These are phyloP conservation scores for Magnaporthiopsis rhizophila DNA, from an alignment of 2,329 filamentous ascomycete species.

Conservation along the genomic window DNA sequence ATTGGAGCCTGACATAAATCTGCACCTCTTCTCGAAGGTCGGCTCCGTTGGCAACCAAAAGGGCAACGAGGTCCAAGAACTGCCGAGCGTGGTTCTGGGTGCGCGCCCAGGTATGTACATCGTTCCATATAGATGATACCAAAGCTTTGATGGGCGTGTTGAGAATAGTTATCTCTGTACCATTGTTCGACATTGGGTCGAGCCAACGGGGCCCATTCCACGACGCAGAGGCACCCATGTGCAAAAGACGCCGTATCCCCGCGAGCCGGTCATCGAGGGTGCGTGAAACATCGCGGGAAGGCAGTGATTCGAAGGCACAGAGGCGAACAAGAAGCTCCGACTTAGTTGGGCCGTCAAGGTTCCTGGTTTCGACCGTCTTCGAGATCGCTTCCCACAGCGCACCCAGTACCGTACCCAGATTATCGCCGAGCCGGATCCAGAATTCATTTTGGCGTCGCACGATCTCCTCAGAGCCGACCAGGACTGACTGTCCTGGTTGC, in stretches of 20 bases:
- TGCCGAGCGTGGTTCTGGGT: background rate
- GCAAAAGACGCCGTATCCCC: background rate
- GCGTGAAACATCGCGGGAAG: too few relatives aligned
- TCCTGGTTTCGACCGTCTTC: background rate
- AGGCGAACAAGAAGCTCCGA: background rate
- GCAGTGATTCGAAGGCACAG: background rate
- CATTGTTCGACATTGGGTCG: background rate
- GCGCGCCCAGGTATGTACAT: too few relatives aligned
- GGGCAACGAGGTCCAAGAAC: background rate
- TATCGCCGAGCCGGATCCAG: background rate
- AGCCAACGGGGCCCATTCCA: background rate
- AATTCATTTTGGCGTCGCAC: background rate
- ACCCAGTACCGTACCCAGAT: rapidly evolving
- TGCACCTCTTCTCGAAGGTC: background rate
- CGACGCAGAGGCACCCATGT: background rate
- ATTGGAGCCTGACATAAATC: background rate
- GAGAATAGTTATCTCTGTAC: background rate
- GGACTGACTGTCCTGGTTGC: too few relatives aligned
- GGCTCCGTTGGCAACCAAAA: background rate
- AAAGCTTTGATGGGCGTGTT: background rate
- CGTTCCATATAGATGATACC: background rate
- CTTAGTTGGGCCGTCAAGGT: background rate
- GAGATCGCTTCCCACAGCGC: background rate
- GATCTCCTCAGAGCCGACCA: too few relatives aligned
- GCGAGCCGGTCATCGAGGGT: background rate